Evolutionary conservation across 2,329 filamentous ascomycete species (phyloP).

Genomic region (Clarireedia hainanense): DNA sequence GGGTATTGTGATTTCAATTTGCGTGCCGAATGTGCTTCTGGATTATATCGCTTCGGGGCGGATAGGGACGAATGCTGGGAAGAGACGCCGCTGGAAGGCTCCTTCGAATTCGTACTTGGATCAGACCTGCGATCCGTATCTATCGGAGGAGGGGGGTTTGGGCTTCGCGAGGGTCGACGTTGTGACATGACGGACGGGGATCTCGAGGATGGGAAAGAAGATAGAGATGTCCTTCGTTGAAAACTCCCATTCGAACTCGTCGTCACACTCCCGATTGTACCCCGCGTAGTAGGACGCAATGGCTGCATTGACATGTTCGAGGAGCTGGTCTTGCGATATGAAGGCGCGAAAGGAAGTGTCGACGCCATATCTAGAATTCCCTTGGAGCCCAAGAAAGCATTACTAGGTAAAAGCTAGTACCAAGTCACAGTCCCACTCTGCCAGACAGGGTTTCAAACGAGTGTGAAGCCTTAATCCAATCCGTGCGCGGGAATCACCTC

Average conservation of each 20-base stretch:
- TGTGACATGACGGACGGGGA: conserved; percentile 50
- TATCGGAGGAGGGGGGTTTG: conserved; percentile 37
- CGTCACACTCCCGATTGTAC: conserved; percentile 18
- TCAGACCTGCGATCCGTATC: conserved; percentile 51
- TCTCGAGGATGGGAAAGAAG: conserved; percentile 52
- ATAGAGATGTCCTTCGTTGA: conserved; percentile 47
- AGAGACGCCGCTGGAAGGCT: conserved; percentile 48
- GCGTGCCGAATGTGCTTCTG: conserved; percentile 42
- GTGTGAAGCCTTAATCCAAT: conserved; percentile 7
- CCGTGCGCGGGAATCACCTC: conserved; percentile 2
- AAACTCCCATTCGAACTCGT: conserved; percentile 26
- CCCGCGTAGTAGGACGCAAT: conserved; percentile 22
- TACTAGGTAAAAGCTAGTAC: conserved; percentile 10
- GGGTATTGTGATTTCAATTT: conserved; percentile 69
- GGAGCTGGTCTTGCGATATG: conserved; percentile 15
- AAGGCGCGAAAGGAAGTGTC: conserved; percentile 11
- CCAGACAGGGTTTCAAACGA: conserved; percentile 4
- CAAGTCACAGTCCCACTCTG: conserved; percentile 4
- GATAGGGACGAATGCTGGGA: conserved; percentile 55
- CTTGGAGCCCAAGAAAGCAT: conserved; percentile 8
- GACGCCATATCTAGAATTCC: conserved; percentile 13
- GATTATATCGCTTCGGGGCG: conserved; percentile 41
- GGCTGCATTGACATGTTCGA: conserved; percentile 17
- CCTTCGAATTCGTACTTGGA: conserved; percentile 52
- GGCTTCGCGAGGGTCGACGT: conserved; percentile 46